These are phyloP conservation scores for Xanthoconium separans DNA, from an alignment of 1,284 basidiomycete species.

Conservation along the genomic window DNA sequence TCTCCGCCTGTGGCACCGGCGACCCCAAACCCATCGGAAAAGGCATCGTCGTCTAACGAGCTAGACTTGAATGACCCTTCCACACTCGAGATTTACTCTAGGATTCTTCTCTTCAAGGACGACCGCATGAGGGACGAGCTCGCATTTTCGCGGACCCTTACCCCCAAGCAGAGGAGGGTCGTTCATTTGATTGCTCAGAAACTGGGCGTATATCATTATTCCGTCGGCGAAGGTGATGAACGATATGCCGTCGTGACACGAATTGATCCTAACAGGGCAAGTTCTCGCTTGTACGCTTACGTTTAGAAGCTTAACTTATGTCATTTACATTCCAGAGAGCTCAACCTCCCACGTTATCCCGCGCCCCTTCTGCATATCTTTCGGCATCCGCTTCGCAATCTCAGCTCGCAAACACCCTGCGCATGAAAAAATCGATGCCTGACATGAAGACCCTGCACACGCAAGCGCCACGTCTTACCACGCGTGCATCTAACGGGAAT, in stretches of 20 bases:
- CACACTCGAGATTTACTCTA: constrained; percentile 95
- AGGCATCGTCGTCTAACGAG: constrained; percentile 57
- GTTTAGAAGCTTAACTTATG: constrained; percentile 19
- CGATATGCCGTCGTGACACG: constrained; percentile 92
- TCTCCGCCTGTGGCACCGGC: constrained; percentile 49
- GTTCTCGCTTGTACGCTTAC: constrained; percentile 29
- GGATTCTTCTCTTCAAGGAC: constrained; percentile 96
- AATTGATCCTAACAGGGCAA: constrained; percentile 73
- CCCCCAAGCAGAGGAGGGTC: constrained; percentile 84
- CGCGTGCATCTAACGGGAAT: constrained; percentile 87
- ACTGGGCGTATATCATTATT: constrained; percentile 92
- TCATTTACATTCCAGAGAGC: constrained; percentile 31
- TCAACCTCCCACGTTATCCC: constrained; percentile 63
- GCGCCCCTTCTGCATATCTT: constrained; percentile 72
- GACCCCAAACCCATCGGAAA: constrained; percentile 60
- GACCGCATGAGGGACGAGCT: constrained; percentile 98
- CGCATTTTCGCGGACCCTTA: constrained; percentile 86
- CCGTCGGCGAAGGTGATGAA: constrained; percentile 90
- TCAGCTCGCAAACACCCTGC: constrained; percentile 53
- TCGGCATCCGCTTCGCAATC: constrained; percentile 51
- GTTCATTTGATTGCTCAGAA: constrained; percentile 97
- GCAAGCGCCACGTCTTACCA: constrained; percentile 74
- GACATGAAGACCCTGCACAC: constrained; percentile 85
- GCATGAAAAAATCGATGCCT: constrained; percentile 96
- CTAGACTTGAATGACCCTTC: constrained; percentile 96